Evolutionary conservation across 192 early-diverging fungal genomes (phyloP), one percentile per base, ranked within the genome.

Genomic region (Coemansia aciculifera): DNA sequence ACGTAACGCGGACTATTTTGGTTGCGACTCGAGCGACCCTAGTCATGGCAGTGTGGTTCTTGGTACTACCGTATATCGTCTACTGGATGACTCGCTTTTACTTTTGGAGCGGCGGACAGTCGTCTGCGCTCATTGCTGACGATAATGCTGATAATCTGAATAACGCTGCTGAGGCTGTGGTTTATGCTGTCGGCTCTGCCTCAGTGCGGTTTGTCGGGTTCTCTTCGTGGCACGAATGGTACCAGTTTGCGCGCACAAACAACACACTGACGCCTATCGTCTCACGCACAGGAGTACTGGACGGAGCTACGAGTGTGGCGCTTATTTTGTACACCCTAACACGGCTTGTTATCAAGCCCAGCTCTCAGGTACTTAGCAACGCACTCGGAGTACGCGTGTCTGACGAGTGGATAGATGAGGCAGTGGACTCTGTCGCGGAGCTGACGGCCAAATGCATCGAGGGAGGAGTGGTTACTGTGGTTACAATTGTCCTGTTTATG

Each of bases 71-170:
- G 13, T 93, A 91, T 60, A 73, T 90, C 40, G 89, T 93, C 2
- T 85, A 92, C 39, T 94, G 92, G 91, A 85, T 90, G 17, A 92
- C 90, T 90, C 85, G 92, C 21, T 85, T 93, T 66, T 94, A 90
- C 72, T 95, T 94, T 64, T 93, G 90, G 91, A 85, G 85, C 61
- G 89, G 88, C 36, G 59, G 59, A 9, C 88, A 90, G 62, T 74
- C 76, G 42, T 64, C 87, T 32, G 84, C 75, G 59, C n/a, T 2
- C 15, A 3, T 39, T 15, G 34, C 34, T 60, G 57, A 19, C n/a
- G 27, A 3, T 36, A 39, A 1, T 13, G 31, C 13, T 60, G 19
- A 23, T 23, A 12, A 5, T 38, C 13, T n/a, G 8, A 59, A 34
- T 8, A 36, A 34, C 19, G 34, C 59, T 11, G 44, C 56, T 2